Evolutionary conservation across 2,329 filamentous ascomycete genomes (phyloP).

Genomic region (Botrytis squamosa): DNA sequence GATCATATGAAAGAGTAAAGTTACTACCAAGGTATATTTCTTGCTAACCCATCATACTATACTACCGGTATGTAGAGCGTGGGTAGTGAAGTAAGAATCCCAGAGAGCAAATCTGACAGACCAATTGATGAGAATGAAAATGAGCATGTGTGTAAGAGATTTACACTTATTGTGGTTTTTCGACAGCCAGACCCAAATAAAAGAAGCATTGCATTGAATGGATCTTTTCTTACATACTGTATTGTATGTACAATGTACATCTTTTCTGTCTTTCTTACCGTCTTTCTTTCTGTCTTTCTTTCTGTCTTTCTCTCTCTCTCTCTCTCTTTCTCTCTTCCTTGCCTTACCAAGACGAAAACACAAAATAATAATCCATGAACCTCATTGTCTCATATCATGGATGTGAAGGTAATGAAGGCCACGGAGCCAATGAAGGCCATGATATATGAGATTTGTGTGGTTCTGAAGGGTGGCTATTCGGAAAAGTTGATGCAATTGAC

Average conservation of each 20-base stretch:
- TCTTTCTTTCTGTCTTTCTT: background rate
- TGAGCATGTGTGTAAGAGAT: background rate
- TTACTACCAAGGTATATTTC: background rate
- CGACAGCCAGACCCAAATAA: too few species aligned
- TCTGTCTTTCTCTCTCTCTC: too few species aligned
- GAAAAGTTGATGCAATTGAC: background rate
- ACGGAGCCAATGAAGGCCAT: background rate
- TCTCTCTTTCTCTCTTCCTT: background rate
- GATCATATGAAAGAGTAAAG: background rate
- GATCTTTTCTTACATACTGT: background rate
- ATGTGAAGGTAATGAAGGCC: background rate
- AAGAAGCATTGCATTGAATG: background rate
- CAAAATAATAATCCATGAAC: background rate
- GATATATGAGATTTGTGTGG: background rate
- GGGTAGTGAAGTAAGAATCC: background rate
- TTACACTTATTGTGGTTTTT: background rate
- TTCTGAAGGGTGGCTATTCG: background rate
- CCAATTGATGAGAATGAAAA: background rate
- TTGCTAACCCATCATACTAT: background rate
- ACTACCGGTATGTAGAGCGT: background rate
- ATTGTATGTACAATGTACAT: background rate
- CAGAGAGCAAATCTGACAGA: background rate
- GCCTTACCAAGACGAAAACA: background rate
- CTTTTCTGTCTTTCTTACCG: background rate
- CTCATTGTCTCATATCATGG: background rate